Percentiles rank a stretch among this genome's conserved stretches.
Evolutionary conservation across 2,329 filamentous ascomycete species (phyloP).

Genomic region (Calonectria ilicicola): DNA sequence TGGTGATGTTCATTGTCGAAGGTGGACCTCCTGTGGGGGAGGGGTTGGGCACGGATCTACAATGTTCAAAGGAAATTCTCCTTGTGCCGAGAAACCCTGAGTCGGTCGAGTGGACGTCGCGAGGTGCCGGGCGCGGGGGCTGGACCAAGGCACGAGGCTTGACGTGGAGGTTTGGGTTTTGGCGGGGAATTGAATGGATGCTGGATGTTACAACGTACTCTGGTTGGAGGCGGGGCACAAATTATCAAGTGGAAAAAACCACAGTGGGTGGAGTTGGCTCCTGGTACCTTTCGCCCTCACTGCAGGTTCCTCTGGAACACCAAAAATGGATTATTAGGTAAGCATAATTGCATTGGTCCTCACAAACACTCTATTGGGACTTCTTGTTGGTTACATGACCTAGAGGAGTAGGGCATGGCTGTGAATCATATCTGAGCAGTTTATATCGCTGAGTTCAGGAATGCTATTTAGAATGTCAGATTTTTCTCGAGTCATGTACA

Average conservation of each 20-base stretch:
- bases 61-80: not conserved
- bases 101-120: not conserved
- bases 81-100: slow-evolving; percentile 3
- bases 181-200: slow-evolving; percentile 36
- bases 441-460: too few species aligned
- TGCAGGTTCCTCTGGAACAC: not conserved
- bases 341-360: not conserved
- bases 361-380: not conserved
- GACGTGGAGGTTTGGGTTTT: slow-evolving; percentile 44
- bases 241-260: slow-evolving; percentile 19
- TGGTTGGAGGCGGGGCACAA: slow-evolving; percentile 40
- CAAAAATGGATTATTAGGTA: not conserved
- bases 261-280: slow-evolving; percentile 2
- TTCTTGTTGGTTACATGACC: too few species aligned
- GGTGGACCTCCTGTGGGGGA: not conserved
- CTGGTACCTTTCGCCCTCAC: not conserved
- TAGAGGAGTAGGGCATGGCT: too few species aligned
- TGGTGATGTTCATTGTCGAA: slow-evolving; percentile 85
- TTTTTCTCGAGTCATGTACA: too few species aligned
- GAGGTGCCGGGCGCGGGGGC: slow-evolving; percentile 7
- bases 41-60: not conserved
- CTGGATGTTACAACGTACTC: slow-evolving; percentile 10
- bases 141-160: slow-evolving; percentile 27
- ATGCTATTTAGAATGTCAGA: too few species aligned
- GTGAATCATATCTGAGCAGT: too few species aligned